Evolutionary conservation across 345 rosid species (phyloP), one percentile per base, ranked within the genome.

Genomic region (Melastoma malabathricum): DNA sequence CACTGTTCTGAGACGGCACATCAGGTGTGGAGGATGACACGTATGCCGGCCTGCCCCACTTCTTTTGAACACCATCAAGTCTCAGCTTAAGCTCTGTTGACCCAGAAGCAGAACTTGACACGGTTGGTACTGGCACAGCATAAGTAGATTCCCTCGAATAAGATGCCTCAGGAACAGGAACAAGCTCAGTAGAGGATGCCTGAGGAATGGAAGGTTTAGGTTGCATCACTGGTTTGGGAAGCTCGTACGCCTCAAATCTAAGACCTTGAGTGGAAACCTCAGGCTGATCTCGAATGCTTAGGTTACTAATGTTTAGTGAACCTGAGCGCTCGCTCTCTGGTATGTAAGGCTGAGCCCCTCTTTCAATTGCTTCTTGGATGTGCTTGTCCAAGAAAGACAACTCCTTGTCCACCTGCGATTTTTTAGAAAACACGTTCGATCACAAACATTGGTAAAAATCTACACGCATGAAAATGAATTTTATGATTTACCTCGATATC

Each of bases 181-280:
- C 80, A 63, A 87, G 87, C 68, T 80, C 93, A 15, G 78, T 63
- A 15, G 89, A 59, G 22, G 75, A 57, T 48, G 73, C 61, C 49
- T 63, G 68, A 14, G 76, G 61, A 60, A 62, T 65, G 44, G 75
- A 70, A 46, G 80, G 69, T 45, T 55, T 55, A 44, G 48, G 29
- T 12, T 53, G 48, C 25, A 72, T 58, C 10, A 67, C 46, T 2
- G 82, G 77, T 72, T 77, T 81, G 46, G 95, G 95, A 72, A 82
- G 84, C 75, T 92, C 97, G 56, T 87, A 84, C 16, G 98, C 98
- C 72, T 92, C 97, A 17, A 92, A 92, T 67, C 85, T 75, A 52
- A 92, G 97, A 69, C 86, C 71, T 50, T 87, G 98, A 43, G 74
- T 47, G 58, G 80, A 64, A 55, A 55, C 66, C 62, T 84, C 95